Percentiles rank a stretch among this genome's conserved stretches.
Evolutionary conservation across 106 monocot species (phyloP).

Genomic region (Dioscorea dumetorum): DNA sequence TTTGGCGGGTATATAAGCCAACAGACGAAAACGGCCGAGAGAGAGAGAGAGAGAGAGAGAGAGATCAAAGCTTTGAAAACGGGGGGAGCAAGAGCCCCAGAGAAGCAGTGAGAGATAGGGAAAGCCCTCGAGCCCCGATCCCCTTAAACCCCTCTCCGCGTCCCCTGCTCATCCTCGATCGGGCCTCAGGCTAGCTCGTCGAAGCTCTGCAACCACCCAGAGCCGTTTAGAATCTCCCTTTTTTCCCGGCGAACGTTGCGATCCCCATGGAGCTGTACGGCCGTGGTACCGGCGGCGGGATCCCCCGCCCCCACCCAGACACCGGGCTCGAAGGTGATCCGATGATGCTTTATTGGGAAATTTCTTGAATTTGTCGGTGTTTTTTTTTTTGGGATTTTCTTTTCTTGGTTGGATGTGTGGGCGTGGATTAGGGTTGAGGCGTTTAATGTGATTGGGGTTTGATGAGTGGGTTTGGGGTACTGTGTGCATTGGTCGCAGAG

Average conservation of each 20-base stretch:
- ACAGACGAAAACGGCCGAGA: constrained; percentile 13
- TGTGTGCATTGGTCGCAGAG: constrained; percentile 28
- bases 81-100: not conserved
- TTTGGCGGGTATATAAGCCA: constrained; percentile 40
- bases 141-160: not conserved
- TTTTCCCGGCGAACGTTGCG: not conserved
- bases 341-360: not conserved
- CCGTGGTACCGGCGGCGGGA: constrained; percentile 13
- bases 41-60: constrained; percentile 1
- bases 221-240: constrained; percentile 6
- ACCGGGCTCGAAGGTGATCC: constrained; percentile 62
- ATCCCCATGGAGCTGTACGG: constrained; percentile 19
- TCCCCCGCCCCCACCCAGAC: constrained; percentile 16
- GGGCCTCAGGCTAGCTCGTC: not conserved
- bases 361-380: not conserved
- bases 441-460: not conserved
- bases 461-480: not conserved
- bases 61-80: constrained; percentile 11
- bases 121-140: not conserved
- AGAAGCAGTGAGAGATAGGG: constrained; percentile 1
- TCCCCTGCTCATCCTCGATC: not conserved
- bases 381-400: not conserved
- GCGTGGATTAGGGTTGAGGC: not conserved
- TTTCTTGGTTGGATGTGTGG: not conserved
- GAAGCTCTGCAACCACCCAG: constrained; percentile 2